Percentiles rank a stretch among this genome's conserved stretches.
These are phyloP conservation scores for Suillus fuscotomentosus DNA, from an alignment of 768 basidiomycete species.

Conservation along the genomic window DNA sequence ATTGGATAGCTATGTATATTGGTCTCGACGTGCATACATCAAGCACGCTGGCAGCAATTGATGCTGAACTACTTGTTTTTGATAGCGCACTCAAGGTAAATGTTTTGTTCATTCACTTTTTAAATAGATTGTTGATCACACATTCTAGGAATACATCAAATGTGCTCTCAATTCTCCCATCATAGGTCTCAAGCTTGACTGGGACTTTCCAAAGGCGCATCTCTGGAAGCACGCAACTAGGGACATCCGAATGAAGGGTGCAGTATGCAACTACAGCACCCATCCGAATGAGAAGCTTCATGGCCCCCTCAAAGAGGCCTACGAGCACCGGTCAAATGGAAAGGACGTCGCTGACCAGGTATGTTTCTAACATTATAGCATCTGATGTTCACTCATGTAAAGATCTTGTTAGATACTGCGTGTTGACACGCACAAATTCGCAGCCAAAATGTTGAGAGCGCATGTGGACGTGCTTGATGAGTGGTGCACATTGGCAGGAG, in stretches of 20 bases:
- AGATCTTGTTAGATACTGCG: background rate
- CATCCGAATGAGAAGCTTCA: background rate
- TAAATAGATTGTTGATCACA: too few relatives aligned
- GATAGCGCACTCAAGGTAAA: constrained; percentile 20
- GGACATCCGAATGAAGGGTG: background rate
- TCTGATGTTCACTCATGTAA: too few relatives aligned
- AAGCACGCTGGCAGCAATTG: constrained; percentile 20
- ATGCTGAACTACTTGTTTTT: constrained; percentile 19
- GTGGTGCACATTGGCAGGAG: background rate
- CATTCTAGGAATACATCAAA: too few relatives aligned
- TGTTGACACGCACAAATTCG: background rate
- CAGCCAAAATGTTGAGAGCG: background rate
- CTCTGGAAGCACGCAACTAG: background rate
- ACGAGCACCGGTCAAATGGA: background rate
- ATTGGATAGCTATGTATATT: constrained; percentile 27
- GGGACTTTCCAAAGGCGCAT: background rate
- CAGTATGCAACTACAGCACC: background rate
- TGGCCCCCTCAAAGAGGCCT: background rate
- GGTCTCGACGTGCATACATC: constrained; percentile 33
- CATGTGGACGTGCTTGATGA: background rate
- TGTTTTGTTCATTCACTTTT: too few relatives aligned
- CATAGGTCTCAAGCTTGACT: background rate
- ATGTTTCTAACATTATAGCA: too few relatives aligned
- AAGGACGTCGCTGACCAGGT: background rate
- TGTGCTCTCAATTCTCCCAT: too few relatives aligned